Base-by-base conservation (phyloP, 768 basidiomycete species). In the Psilocybe tampanensis region DNA sequence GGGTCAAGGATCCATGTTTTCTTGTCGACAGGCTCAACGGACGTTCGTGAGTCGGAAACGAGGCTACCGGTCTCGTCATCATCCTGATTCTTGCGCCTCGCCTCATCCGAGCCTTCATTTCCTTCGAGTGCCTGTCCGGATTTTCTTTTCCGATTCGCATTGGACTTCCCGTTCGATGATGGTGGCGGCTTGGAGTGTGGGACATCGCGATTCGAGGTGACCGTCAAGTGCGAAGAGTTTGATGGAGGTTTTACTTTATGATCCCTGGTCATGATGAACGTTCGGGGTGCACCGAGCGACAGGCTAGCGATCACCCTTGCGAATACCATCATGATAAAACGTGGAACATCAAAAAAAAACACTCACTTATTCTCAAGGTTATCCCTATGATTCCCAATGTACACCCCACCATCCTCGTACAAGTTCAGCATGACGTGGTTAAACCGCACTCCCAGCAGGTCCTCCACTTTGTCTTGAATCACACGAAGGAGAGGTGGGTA, bases 331-430 rank as follows among this genome's bases (percentile, higher is more conserved):
- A 29, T 29, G 29, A 29, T 4, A 9, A 29, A 29, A 29, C 29
- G 9, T 9, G 29, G 29, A 29, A 29, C 29, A 29, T 5, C 4
- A 29, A 29, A 29, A 29, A 29, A 29, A 29, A 29, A 29, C 5
- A 29, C 63, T 26, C 34, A 65, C 68, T 62, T 65, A 43, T 72
- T 68, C 55, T 70, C 68, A 8, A 68, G 15, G 24, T 67, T 66
- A 49, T 72, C 71, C 9, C 69, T 55, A 56, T 72, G 71, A 26
- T 68, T 72, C 5, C 71, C 71, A 19, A 72, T 72, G 24, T 70
- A 72, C 3, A 72, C 61, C 15, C 43, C 56, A 0, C 71, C 71
- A 32, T 72, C 62, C 44, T 72, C 68, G 47, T 72, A 72, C 0
- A 68, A 49, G 42, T 70, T 70, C 44, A 72, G 42, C 64, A 72